phyloP scores from a whole-genome alignment of 495 filamentous ascomycete species.

The Talaromyces thailandensis region DNA sequence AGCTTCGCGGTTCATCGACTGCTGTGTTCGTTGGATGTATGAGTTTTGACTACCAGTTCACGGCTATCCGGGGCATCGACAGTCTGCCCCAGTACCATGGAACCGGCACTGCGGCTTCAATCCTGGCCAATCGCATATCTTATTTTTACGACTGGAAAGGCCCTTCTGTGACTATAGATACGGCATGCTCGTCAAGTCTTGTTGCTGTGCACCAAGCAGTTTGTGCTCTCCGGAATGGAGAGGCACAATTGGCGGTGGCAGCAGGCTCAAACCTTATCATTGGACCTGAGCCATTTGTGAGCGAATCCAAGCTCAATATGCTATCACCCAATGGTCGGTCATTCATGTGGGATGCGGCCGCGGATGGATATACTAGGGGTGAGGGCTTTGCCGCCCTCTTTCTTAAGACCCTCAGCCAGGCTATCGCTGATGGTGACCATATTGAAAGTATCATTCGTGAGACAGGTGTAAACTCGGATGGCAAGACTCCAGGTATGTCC shows the following conservation, averaged over 20 bases:
- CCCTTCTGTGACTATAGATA: slow-evolving; percentile 48
- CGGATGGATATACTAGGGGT: slow-evolving; percentile 29
- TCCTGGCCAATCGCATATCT: slow-evolving; percentile 45
- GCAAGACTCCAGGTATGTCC: no score
- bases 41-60: slow-evolving; percentile 38
- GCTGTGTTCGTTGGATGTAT: no score
- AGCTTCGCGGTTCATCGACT: no score
- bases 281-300: slow-evolving; percentile 6
- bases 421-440: no score
- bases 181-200: slow-evolving; percentile 49
- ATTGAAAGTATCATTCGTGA: no score
- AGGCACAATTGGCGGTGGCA: slow-evolving; percentile 19
- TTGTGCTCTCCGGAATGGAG: slow-evolving; percentile 29
- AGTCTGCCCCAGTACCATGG: slow-evolving; percentile 21
- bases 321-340: slow-evolving; percentile 21
- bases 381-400: no score
- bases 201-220: slow-evolving; percentile 34
- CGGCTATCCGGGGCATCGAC: slow-evolving; percentile 32
- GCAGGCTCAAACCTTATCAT: slow-evolving; percentile 15
- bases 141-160: slow-evolving; percentile 50
- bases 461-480: no score
- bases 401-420: no score
- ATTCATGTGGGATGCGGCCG: slow-evolving; percentile 16
- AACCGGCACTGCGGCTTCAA: no score
- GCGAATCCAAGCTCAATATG: slow-evolving; percentile 21